Percentiles rank a stretch among this genome's conserved stretches.
These are phyloP conservation scores for Eucalyptus tenuipes DNA, from an alignment of 345 rosid genomes.

Conservation along the genomic window DNA sequence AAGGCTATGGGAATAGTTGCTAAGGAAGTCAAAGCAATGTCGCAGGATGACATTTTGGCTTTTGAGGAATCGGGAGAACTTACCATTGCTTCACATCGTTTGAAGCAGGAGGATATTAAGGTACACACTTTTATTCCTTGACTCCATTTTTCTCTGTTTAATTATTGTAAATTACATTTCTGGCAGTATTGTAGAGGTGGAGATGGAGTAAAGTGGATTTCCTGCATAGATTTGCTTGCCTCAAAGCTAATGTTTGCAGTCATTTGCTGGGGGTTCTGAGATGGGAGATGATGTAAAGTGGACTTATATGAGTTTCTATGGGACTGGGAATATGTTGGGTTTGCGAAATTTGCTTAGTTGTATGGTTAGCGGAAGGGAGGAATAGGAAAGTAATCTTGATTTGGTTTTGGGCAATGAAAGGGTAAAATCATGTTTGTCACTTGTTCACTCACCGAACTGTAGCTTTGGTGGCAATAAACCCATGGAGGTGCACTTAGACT, in stretches of 20 bases:
- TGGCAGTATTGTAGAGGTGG: background rate
- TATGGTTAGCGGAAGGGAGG: background rate
- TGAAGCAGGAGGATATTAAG: slow-evolving; percentile 78
- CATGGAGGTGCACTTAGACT: background rate
- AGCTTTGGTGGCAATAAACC: background rate
- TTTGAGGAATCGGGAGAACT: slow-evolving; percentile 73
- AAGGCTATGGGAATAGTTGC: slow-evolving; percentile 86
- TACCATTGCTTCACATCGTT: slow-evolving; percentile 53
- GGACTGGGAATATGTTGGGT: background rate
- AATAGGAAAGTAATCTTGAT: background rate
- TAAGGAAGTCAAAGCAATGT: slow-evolving; percentile 76
- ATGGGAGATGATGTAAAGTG: background rate
- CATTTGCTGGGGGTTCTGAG: background rate
- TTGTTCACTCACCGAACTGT: background rate
- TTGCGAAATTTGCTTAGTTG: background rate
- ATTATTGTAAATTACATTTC: background rate
- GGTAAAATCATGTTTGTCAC: background rate
- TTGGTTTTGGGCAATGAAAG: background rate
- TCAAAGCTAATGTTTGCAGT: background rate
- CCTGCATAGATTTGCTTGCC: background rate
- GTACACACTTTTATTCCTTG: background rate
- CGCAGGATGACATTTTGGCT: slow-evolving; percentile 67
- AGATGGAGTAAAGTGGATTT: background rate
- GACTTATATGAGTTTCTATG: background rate
- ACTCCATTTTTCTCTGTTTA: background rate